phyloP scores from a whole-genome alignment of 306 rosid species.

The Glycyrrhiza uralensis region DNA sequence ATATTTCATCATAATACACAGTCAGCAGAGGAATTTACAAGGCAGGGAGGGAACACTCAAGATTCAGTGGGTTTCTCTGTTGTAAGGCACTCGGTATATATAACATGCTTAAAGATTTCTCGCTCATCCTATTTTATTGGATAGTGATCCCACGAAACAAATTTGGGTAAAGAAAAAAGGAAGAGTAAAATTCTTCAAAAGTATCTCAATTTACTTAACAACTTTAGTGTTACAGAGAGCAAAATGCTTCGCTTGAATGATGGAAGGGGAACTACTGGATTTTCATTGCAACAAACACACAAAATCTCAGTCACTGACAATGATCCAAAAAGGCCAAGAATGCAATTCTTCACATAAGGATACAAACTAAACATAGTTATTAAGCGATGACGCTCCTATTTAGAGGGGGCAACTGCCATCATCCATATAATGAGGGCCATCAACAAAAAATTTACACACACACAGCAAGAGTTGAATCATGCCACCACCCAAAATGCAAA shows the following conservation, averaged over 20 bases:
- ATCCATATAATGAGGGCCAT: neutral
- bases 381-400: neutral
- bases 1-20: slow-evolving; percentile 45
- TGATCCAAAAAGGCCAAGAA: slow-evolving; percentile 1
- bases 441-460: neutral
- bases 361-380: neutral
- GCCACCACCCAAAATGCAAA: neutral
- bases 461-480: neutral
- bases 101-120: neutral
- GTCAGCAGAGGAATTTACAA: slow-evolving; percentile 7
- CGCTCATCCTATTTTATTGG: neutral
- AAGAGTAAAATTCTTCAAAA: neutral
- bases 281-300: neutral
- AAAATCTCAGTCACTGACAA: neutral
- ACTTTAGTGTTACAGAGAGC: neutral
- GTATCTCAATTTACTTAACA: neutral
- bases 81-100: neutral
- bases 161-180: neutral
- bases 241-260: neutral
- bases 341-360: neutral
- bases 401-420: neutral
- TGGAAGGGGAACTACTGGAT: neutral
- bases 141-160: neutral
- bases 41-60: neutral
- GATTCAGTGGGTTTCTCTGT: neutral